phyloP scores from a whole-genome alignment of 192 early-diverging fungal genomes.

The Anaeromyces robustus region DNA sequence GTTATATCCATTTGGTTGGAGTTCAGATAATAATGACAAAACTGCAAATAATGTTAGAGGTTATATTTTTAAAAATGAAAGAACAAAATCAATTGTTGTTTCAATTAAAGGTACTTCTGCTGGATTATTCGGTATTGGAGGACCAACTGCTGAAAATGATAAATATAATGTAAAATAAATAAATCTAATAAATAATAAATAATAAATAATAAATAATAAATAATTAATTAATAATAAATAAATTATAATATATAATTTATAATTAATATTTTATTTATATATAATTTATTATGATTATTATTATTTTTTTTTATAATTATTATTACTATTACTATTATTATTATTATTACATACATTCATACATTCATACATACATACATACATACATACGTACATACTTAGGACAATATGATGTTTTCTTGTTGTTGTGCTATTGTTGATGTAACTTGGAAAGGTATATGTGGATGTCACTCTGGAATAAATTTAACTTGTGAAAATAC shows the following conservation, averaged over 20 bases:
- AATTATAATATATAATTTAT: too few species aligned
- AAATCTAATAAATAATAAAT: background rate
- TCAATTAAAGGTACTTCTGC: slow-evolving; percentile 76
- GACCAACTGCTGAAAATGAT: slow-evolving; percentile 53
- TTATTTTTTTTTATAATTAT: too few species aligned
- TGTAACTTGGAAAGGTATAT: slow-evolving; percentile 66
- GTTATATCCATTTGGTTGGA: background rate
- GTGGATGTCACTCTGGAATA: slow-evolving; percentile 54
- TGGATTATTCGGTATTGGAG: slow-evolving; percentile 46
- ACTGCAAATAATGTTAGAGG: slow-evolving; percentile 31
- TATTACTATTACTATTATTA: too few species aligned
- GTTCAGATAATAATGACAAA: background rate
- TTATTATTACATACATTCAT: too few species aligned
- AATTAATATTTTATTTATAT: too few species aligned
- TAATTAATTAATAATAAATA: too few species aligned
- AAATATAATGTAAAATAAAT: slow-evolving; percentile 43
- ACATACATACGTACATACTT: background rate
- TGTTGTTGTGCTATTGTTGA: slow-evolving; percentile 87
- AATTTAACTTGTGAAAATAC: background rate
- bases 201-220: too few species aligned
- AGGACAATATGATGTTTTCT: slow-evolving; percentile 88
- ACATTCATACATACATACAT: too few species aligned
- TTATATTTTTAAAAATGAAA: slow-evolving; percentile 63
- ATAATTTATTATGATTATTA: too few species aligned
- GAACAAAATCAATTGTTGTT: slow-evolving; percentile 56